Base-by-base conservation (phyloP, 2,329 filamentous ascomycete genomes). In the Colletotrichum tropicicola region DNA sequence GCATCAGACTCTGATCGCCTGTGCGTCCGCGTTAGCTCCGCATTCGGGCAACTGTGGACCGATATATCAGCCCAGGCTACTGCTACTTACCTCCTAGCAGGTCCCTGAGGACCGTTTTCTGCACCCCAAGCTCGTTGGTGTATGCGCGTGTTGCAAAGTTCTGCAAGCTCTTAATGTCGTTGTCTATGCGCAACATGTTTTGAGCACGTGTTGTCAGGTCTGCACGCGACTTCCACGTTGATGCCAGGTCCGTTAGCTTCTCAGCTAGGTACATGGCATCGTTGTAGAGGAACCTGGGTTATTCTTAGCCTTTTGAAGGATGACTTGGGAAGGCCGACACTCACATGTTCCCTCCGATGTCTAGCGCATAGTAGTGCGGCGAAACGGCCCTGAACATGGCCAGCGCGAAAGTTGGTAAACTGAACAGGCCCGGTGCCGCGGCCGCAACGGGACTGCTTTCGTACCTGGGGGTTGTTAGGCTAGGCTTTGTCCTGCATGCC, bases 301-400 rank as follows among this genome's bases (percentile, higher is more conserved):
- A 1, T 67, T 75, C 58, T n/a, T n/a, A 72, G 72, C 68, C 9
- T 70, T 5, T 28, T 30, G 47, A n/a, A 25, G 5, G 17, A 13
- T 44, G 30, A n/a, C 3, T 13, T 8, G 6, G 6, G 17, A 35
- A 17, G 13, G 41, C 5, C 28, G 10, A 19, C 8, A 71, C 85
- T 73, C 77, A 90, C 89, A 92, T 91, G 69, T 87, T 91, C 23
- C 89, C 89, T 23, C 85, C 86, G 13, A 80, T 78, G 39, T 88
- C 83, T 13, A 87, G 80, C 0, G 87, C 82, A 73, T 96, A 96
- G 71, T 92, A 92, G 61, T 91, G 87, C 0, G 91, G 88, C 5
- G 92, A 91, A 2, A 93, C 88, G 4, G 92, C 92, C 52, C 92
- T 85, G 75, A 94, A 96, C 78, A 94, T 87, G n/a, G 92, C 91